Percentiles rank a stretch among this genome's conserved stretches.
phyloP scores from a whole-genome alignment of 306 rosid species.

The Vachellia collinsii region DNA sequence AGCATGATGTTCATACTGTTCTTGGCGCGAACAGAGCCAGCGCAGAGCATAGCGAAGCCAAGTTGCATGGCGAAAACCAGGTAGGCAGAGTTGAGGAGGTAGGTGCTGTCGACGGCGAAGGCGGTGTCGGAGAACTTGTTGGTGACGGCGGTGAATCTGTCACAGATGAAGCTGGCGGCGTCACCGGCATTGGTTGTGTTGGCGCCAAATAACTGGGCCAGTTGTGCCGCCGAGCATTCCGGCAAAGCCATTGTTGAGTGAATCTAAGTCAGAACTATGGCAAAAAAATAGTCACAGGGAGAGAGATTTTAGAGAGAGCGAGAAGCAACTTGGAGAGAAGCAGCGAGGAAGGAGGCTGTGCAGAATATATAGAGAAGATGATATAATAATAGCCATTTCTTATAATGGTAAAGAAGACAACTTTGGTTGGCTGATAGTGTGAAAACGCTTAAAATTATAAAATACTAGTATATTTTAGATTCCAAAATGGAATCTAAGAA shows the following conservation, averaged over 20 bases:
- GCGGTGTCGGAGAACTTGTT: slow-evolving; percentile 52
- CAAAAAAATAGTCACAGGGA: neutral
- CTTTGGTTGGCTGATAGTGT: neutral
- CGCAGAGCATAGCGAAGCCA: slow-evolving; percentile 98
- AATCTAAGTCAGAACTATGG: neutral
- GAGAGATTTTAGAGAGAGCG: neutral
- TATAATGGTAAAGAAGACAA: neutral
- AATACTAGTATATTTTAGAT: no score
- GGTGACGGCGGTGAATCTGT: slow-evolving; percentile 41
- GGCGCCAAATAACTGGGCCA: slow-evolving; percentile 51
- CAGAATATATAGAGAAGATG: neutral
- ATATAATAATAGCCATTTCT: neutral
- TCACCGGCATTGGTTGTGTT: slow-evolving; percentile 61
- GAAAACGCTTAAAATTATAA: neutral
- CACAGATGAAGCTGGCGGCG: slow-evolving; percentile 72
- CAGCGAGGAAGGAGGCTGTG: neutral
- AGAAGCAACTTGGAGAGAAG: neutral
- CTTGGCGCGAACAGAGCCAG: slow-evolving; percentile 97
- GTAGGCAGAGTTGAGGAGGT: slow-evolving; percentile 90
- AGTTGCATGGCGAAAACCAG: slow-evolving; percentile 98
- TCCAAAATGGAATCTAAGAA: no score
- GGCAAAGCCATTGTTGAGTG: slow-evolving; percentile 5
- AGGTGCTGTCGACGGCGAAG: slow-evolving; percentile 72
- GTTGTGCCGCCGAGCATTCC: neutral
- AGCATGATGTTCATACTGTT: slow-evolving; percentile 99